These are phyloP conservation scores for Fraxinus latifolia DNA, from an alignment of 305 asterid species.

Conservation along the genomic window DNA sequence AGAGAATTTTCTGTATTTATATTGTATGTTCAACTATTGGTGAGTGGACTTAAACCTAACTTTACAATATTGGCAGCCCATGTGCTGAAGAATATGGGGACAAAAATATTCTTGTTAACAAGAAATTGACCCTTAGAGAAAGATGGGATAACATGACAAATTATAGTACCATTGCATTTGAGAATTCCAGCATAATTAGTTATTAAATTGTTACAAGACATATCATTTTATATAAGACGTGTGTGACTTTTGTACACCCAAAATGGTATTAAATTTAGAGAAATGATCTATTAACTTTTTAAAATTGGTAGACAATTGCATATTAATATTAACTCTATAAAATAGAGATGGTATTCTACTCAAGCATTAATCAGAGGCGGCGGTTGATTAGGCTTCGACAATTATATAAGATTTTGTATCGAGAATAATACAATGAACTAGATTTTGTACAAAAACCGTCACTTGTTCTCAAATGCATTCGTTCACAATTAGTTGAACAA, in stretches of 20 bases:
- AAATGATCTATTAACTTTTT: not conserved
- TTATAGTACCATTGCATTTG: not conserved
- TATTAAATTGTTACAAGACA: not conserved
- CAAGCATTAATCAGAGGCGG: not conserved
- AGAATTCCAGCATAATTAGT: not conserved
- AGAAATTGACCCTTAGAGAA: not conserved
- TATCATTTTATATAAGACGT: not conserved
- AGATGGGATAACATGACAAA: not conserved
- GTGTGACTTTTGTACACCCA: not conserved
- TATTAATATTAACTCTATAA: not conserved
- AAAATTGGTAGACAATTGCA: not conserved
- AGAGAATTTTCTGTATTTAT: not conserved
- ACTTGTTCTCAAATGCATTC: not conserved
- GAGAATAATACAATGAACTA: not conserved
- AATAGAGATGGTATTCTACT: not conserved
- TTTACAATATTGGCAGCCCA: slow-evolving; percentile 2
- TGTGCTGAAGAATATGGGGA: not conserved
- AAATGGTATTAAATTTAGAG: not conserved
- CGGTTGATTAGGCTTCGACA: not conserved
- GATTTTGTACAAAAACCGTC: not conserved
- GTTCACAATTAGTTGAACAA: not conserved
- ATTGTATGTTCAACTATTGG: not conserved
- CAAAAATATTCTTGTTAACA: not conserved
- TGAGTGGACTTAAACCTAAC: not conserved
- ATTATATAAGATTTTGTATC: not conserved